phyloP scores from a whole-genome alignment of 441 rosid genomes.

The Bocquillonia castaneifolia region DNA sequence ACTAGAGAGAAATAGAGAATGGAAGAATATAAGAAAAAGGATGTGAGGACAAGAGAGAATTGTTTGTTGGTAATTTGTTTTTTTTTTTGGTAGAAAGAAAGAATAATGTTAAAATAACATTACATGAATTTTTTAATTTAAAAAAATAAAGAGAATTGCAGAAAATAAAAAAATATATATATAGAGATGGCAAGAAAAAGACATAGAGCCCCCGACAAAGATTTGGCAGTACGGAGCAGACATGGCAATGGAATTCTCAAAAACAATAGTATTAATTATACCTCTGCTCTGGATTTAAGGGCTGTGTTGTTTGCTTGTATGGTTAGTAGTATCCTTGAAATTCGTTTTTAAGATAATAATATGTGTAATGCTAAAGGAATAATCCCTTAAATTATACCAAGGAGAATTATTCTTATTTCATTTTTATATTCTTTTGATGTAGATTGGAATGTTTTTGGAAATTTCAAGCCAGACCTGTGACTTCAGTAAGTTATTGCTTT shows the following conservation, averaged over 20 bases:
- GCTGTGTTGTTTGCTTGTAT: slow-evolving; percentile 23
- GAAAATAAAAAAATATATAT: neutral
- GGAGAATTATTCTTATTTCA: slow-evolving; percentile 21
- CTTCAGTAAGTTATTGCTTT: neutral
- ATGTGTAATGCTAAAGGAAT: slow-evolving; percentile 30
- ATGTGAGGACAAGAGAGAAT: slow-evolving; percentile 37
- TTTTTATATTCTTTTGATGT: neutral
- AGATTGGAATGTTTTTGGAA: slow-evolving; percentile 17
- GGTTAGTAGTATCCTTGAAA: slow-evolving; percentile 32
- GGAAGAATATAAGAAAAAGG: slow-evolving; percentile 30
- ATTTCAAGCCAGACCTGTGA: slow-evolving; percentile 4
- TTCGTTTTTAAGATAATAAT: slow-evolving; percentile 33
- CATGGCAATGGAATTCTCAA: slow-evolving; percentile 1
- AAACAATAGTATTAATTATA: neutral
- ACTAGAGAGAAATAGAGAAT: slow-evolving; percentile 8
- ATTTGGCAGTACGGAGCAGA: slow-evolving; percentile 39
- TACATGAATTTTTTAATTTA: too few relatives aligned
- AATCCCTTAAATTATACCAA: slow-evolving; percentile 16
- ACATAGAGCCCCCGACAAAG: slow-evolving; percentile 40
- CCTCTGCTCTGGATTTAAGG: slow-evolving; percentile 49
- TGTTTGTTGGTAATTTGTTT: slow-evolving; percentile 22
- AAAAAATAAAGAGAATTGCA: too few relatives aligned
- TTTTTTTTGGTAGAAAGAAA: neutral
- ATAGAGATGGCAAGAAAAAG: slow-evolving; percentile 17
- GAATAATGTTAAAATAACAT: neutral